Conservation (phyloP, 129 eudicot genomes). For the Saussurea involucrata region DNA sequence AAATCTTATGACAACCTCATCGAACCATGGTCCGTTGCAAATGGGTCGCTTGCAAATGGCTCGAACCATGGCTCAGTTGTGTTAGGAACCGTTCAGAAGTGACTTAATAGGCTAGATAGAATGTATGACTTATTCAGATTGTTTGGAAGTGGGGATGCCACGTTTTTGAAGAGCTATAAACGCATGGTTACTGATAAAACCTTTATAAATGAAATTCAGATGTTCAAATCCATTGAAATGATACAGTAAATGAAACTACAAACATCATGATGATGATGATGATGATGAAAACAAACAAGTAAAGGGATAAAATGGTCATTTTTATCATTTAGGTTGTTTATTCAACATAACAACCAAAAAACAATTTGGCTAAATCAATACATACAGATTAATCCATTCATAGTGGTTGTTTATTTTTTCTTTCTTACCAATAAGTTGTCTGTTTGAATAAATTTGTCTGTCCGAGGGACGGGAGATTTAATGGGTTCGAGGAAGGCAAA, state of each 20-base stretch:
- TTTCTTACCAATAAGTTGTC: too few relatives aligned
- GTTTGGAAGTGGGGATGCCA: background rate
- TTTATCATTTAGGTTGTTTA: background rate
- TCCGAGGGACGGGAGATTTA: too few relatives aligned
- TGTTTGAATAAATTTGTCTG: too few relatives aligned
- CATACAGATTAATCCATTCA: too few relatives aligned
- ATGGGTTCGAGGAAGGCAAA: background rate
- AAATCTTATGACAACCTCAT: background rate
- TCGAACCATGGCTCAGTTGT: background rate
- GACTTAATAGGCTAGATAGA: background rate
- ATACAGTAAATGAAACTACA: too few relatives aligned
- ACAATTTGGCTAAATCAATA: background rate
- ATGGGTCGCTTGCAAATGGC: background rate
- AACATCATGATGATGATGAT: too few relatives aligned
- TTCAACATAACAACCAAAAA: too few relatives aligned
- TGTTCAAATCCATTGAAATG: too few relatives aligned
- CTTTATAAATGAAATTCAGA: background rate
- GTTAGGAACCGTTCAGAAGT: background rate
- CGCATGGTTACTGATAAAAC: background rate
- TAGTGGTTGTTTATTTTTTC: too few relatives aligned
- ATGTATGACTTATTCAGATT: background rate
- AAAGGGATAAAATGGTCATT: background rate
- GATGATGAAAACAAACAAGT: background rate
- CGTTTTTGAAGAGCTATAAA: background rate
- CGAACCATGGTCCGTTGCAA: background rate